phyloP scores from a whole-genome alignment of 208 protist species.

The Angomonas deanei region DNA sequence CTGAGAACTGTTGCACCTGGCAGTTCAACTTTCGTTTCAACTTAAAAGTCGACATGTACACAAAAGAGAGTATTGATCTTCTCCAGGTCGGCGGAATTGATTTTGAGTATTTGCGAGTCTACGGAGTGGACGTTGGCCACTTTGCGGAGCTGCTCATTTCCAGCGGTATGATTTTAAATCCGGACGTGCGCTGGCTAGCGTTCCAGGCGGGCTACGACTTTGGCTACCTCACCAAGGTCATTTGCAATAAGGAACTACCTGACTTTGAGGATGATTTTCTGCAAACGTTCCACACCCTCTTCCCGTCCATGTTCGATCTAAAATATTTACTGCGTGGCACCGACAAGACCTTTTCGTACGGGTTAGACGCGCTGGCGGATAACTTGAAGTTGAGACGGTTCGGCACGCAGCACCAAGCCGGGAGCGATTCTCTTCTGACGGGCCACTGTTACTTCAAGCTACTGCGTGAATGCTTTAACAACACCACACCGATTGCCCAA shows the following conservation, averaged over 20 bases:
- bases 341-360: conserved; percentile 88
- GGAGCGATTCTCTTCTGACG: conserved; percentile 97
- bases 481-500: conserved; percentile 74
- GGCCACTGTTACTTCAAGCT: conserved; percentile 98
- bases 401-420: conserved; percentile 94
- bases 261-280: conserved; percentile 97
- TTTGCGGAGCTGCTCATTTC: conserved; percentile 97
- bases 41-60: conserved; percentile 95
- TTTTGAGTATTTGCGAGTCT: conserved; percentile 92
- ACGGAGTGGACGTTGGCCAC: conserved; percentile 95
- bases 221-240: conserved; percentile 96
- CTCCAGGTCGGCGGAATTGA: conserved; percentile 95
- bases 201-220: conserved; percentile 99
- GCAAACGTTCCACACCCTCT: conserved; percentile 93
- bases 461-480: conserved; percentile 80
- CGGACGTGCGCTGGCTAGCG: conserved; percentile 96
- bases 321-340: conserved; percentile 98
- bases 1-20: conserved; percentile 94
- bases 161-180: conserved; percentile 95
- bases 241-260: conserved; percentile 94
- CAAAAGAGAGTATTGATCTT: conserved; percentile 97
- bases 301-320: conserved; percentile 97
- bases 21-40: conserved; percentile 99
- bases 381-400: conserved; percentile 91
- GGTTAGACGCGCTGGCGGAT: conserved; percentile 96